Percentiles rank a stretch among this genome's conserved stretches.
phyloP scores from a whole-genome alignment of 306 rosid species.

The Quercus rubra region DNA sequence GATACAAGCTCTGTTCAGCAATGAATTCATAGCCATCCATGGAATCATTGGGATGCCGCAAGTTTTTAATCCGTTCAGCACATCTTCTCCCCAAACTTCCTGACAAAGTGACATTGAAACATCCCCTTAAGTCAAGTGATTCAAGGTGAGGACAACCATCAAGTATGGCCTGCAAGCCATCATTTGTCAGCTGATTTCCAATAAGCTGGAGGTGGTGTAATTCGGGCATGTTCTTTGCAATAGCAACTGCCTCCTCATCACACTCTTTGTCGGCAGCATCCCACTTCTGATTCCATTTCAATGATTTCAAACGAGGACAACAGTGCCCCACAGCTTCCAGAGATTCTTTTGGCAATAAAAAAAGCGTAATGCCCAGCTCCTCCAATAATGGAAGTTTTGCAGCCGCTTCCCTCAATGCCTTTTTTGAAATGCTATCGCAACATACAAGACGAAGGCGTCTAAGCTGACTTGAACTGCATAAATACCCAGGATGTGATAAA shows the following conservation, averaged over 20 bases:
- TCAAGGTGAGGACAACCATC: slow-evolving; percentile 5
- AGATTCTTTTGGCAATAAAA: slow-evolving; percentile 23
- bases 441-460: slow-evolving; percentile 33
- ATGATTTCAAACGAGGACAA: slow-evolving; percentile 46
- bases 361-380: slow-evolving; percentile 47
- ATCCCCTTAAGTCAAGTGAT: slow-evolving; percentile 7
- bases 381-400: slow-evolving; percentile 55
- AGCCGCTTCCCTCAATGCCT: slow-evolving; percentile 41
- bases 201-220: neutral
- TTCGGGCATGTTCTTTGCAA: neutral
- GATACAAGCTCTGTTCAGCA: slow-evolving; percentile 16
- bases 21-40: slow-evolving; percentile 32
- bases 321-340: slow-evolving; percentile 42
- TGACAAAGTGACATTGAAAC: slow-evolving; percentile 38
- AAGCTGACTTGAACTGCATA: slow-evolving; percentile 44
- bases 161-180: slow-evolving; percentile 2
- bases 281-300: slow-evolving; percentile 39
- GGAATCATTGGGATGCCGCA: slow-evolving; percentile 40
- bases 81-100: slow-evolving; percentile 33
- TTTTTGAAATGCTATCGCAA: slow-evolving; percentile 39
- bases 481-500: neutral
- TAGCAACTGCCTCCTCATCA: slow-evolving; percentile 46
- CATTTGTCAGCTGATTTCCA: neutral
- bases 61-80: neutral
- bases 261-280: neutral